Base-by-base conservation (phyloP, 177 flowering plant genomes). In the Vitis hybrid region DNA sequence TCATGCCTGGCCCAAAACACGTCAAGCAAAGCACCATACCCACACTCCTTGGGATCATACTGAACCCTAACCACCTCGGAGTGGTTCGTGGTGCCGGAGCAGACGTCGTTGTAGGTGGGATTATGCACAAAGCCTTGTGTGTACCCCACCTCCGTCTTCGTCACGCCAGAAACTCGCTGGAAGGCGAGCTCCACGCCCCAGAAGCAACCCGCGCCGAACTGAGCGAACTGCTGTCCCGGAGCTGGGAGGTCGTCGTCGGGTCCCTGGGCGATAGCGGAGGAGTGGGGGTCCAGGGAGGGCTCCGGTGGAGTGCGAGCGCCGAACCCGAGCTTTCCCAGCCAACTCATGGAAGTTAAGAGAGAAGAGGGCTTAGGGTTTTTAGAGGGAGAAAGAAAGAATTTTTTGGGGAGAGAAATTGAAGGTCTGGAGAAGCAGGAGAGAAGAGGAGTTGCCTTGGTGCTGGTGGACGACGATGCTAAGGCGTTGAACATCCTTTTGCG, bases 131-230 rank as follows among this genome's bases (percentile, higher is more conserved):
- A 68, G 13, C 98, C 98, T 65, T 94, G 98, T 9, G 73, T 69
- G 64, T 94, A 94, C 10, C 98, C 98, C 10, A 91, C 98, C 70
- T 94, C 97, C 2, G 98, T 92, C 74, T 82, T 86, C 34, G 85
- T 80, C 5, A 92, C 97, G 51, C 97, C 97, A 0, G 89, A 82
- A 1, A 87, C 87, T 58, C 98, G 85, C 87, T 94, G 97, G 50
- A 81, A 94, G 15, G 89, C 97, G 63, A 94, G 74, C 67, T 94
- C 98, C 2, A 92, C 93, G 1, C 97, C 93, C 98, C 97, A 94
- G 72, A 92, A 94, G 73, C 98, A 94, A 0, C 97, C 97, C 1
- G 95, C 97, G 0, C 94, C 98, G 73, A 94, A 94, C 72, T 94
- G 97, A 9, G 91, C 94, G 73, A 92, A 92, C 70, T 83, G 80